These are phyloP conservation scores for Albizia julibrissin DNA, from an alignment of 306 rosid species.

Conservation along the genomic window DNA sequence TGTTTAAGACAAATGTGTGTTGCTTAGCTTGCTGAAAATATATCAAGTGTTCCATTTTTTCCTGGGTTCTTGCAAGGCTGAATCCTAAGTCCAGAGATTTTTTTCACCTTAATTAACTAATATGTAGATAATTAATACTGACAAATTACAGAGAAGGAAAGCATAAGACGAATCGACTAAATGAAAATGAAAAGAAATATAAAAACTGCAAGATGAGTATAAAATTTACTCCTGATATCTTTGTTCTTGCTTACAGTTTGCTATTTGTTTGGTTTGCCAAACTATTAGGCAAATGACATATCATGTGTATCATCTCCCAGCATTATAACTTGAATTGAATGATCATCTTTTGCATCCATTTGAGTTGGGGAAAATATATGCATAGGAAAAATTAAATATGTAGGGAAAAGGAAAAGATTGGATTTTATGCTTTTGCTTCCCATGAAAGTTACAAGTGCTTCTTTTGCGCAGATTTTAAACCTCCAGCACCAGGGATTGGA, in stretches of 20 bases:
- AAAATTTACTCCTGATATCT: neutral
- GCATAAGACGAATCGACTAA: neutral
- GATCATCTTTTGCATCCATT: conserved; percentile 4
- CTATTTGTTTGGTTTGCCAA: neutral
- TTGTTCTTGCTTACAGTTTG: neutral
- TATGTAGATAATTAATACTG: neutral
- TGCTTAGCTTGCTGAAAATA: neutral
- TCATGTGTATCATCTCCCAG: neutral
- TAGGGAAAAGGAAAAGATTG: conserved; percentile 23
- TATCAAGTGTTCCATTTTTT: neutral
- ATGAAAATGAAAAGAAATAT: neutral
- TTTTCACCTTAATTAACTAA: neutral
- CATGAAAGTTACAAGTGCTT: conserved; percentile 21
- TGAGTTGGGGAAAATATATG: neutral
- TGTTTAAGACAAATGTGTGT: neutral
- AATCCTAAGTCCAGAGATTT: neutral
- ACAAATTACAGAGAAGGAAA: neutral
- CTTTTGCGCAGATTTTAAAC: conserved; percentile 66
- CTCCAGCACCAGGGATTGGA: conserved; percentile 44
- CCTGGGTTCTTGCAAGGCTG: neutral
- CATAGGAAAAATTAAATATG: neutral
- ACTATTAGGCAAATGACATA: neutral
- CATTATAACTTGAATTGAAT: neutral
- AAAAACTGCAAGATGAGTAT: neutral
- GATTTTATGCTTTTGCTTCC: conserved; percentile 27